These are phyloP conservation scores for Syzygium malaccense DNA, from an alignment of 441 rosid species.

Conservation along the genomic window DNA sequence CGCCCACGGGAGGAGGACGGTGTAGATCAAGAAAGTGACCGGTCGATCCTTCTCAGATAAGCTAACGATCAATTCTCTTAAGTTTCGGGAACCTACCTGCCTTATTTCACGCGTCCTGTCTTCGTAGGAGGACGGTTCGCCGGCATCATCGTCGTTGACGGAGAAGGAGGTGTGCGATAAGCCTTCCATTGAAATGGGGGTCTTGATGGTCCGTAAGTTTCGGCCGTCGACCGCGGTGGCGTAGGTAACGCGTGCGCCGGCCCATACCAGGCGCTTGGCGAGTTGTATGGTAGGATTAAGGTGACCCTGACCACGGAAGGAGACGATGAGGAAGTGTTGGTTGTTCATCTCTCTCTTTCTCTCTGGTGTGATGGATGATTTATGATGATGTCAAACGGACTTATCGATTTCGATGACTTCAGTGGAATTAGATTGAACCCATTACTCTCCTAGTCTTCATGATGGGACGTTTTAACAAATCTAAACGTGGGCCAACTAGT, in stretches of 20 bases:
- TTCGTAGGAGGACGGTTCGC: too few species aligned
- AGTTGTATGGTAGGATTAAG: conserved; percentile 30
- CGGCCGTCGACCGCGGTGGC: conserved; percentile 14
- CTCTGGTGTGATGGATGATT: neutral
- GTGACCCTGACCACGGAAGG: conserved; percentile 15
- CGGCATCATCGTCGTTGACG: neutral
- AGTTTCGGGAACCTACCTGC: too few species aligned
- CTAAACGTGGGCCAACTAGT: neutral
- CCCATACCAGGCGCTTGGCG: conserved; percentile 30
- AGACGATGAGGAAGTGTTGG: conserved; percentile 18
- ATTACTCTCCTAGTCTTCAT: neutral
- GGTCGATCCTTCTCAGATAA: too few species aligned
- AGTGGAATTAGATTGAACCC: neutral
- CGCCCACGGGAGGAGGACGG: neutral
- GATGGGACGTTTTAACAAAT: neutral
- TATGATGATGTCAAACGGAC: neutral
- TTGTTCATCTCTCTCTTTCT: neutral
- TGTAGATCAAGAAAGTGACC: too few species aligned
- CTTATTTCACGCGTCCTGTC: too few species aligned
- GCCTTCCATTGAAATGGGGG: neutral
- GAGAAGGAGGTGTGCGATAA: neutral
- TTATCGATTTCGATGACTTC: neutral
- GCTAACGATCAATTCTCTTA: too few species aligned
- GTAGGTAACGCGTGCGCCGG: conserved; percentile 29
- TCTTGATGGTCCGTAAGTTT: neutral